Conservation (phyloP, 148 eudicot genomes). For the Persicaria tinctoria region DNA sequence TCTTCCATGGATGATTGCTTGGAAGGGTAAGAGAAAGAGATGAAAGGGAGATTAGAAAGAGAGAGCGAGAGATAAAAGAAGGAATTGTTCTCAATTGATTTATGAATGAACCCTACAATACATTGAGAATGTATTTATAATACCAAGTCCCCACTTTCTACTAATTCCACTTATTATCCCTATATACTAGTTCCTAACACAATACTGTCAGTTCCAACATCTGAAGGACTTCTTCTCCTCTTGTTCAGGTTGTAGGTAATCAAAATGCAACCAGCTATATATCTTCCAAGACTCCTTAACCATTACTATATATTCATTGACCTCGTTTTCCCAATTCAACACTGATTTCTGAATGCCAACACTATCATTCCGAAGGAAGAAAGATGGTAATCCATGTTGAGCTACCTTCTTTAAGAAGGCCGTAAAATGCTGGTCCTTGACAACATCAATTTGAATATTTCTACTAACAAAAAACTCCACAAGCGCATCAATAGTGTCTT, state of each 20-base stretch:
- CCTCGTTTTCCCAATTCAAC: background rate
- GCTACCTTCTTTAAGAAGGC: background rate
- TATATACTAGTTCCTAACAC: too few species aligned
- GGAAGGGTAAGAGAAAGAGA: too few species aligned
- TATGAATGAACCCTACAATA: too few species aligned
- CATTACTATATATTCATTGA: background rate
- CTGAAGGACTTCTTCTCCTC: background rate
- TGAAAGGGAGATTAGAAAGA: too few species aligned
- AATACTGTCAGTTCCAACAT: background rate
- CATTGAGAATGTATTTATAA: too few species aligned
- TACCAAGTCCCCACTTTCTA: too few species aligned
- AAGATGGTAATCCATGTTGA: background rate
- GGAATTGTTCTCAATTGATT: too few species aligned
- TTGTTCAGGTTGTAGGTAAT: background rate
- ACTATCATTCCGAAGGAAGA: background rate
- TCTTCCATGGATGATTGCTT: too few species aligned
- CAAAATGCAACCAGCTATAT: background rate
- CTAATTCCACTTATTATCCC: too few species aligned
- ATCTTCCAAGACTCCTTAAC: constrained; percentile 1
- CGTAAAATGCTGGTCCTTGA: background rate
- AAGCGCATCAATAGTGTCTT: background rate
- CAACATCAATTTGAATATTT: background rate
- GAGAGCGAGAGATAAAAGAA: too few species aligned
- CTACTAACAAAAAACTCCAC: background rate
- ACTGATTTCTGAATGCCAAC: background rate